Conservation (phyloP, 257 asterid genomes). For the Nicotiana otophora region DNA sequence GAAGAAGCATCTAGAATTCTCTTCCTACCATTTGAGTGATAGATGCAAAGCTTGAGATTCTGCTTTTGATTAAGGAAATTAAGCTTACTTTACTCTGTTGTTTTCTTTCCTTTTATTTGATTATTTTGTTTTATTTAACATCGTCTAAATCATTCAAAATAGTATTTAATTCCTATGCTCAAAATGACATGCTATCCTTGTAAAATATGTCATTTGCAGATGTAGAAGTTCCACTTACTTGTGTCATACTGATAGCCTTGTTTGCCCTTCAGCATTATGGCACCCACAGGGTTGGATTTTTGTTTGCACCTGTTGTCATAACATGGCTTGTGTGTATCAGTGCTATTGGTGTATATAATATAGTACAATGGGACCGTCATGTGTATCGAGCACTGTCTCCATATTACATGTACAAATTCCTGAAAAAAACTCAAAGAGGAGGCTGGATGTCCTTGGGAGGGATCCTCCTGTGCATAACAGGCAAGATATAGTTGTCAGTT, state of each 20-base stretch:
- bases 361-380: conserved; percentile 69
- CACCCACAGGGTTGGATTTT: conserved; percentile 94
- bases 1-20: neutral
- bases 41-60: neutral
- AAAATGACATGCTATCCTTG: conserved; percentile 13
- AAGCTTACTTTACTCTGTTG: neutral
- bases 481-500: conserved; percentile 23
- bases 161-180: neutral
- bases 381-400: conserved; percentile 87
- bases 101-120: neutral
- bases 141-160: neutral
- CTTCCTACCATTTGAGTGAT: neutral
- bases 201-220: conserved; percentile 54
- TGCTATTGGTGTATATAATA: conserved; percentile 71
- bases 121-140: neutral
- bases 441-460: conserved; percentile 99
- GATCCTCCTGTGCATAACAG: conserved; percentile 84
- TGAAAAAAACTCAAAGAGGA: conserved; percentile 68
- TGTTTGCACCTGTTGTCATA: conserved; percentile 95
- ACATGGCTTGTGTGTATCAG: conserved; percentile 89
- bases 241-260: conserved; percentile 76
- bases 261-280: conserved; percentile 98
- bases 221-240: conserved; percentile 80
- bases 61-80: too few relatives aligned
- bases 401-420: conserved; percentile 76